Evolutionary conservation across 345 rosid genomes (phyloP).

Genomic region (Sonneratia caseolaris): DNA sequence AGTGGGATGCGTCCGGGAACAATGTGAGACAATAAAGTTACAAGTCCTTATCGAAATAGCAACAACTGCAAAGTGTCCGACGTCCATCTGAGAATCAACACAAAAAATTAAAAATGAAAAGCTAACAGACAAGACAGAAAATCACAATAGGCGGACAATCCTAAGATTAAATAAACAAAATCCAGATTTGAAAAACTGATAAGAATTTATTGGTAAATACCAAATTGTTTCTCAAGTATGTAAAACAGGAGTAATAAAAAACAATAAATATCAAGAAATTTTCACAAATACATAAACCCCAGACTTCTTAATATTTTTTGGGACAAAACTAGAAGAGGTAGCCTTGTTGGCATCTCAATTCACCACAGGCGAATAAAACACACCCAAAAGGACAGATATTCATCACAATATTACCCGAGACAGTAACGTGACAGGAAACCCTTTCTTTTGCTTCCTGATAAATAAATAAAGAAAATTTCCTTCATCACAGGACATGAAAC

Average conservation of each 20-base stretch:
- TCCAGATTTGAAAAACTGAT: neutral
- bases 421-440: neutral
- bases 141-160: neutral
- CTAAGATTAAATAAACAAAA: neutral
- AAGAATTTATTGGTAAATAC: neutral
- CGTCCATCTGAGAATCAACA: neutral
- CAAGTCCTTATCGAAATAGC: neutral
- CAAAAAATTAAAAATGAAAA: neutral
- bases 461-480: neutral
- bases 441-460: neutral
- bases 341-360: too few species aligned
- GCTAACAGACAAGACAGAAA: neutral
- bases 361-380: too few species aligned
- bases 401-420: neutral
- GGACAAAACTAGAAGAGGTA: too few species aligned
- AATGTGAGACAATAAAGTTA: too few species aligned
- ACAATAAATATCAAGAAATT: neutral
- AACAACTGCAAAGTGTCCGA: neutral
- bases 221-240: neutral
- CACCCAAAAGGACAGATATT: neutral
- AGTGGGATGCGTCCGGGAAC: too few species aligned
- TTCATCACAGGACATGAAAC: neutral
- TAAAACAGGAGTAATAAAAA: neutral
- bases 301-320: too few species aligned
- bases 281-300: neutral